Base-by-base conservation (phyloP, 2,329 filamentous ascomycete species). In the Ophiostoma sp. region DNA sequence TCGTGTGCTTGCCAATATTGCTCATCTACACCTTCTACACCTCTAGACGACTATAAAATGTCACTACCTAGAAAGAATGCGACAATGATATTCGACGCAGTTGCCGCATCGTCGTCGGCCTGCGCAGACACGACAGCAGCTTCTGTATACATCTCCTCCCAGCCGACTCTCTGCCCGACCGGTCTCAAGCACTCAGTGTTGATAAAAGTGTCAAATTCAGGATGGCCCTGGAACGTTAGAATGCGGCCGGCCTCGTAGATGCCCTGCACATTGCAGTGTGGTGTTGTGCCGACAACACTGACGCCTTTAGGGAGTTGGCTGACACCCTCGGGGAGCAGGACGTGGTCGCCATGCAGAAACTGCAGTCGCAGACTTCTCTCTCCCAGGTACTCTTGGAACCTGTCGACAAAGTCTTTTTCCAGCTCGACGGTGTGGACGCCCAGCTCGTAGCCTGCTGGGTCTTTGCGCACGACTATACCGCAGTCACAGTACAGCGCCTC, bases 131-230 rank as follows among this genome's bases (percentile, higher is more conserved):
- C 6, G 2, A 62, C 14, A n/a, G 38, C 58, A 14, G 58, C 58
- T 38, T 62, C 36, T 9, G 58, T 42, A 7, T 62, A 41, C n/a
- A 5, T 38, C 6, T 62, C 58, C 8, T 62, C 38, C 58, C 58
- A 62, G 2, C 58, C 58, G 8, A 62, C 38, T 9, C 36, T 11
- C 14, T 38, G 16, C 4, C 38, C 58, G 6, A 62, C 58, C 14
- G 9, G 38, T 14, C 12, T 40, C 58, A 80, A 68, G 0, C 74
- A 77, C 73, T 80, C 77, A 0, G 74, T 72, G 66, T 78, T 80
- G 9, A 81, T 73, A 67, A 79, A 80, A 0, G 73, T 68, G 69
- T 81, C 77, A 72, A 81, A 82, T 68, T 81, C 80, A 36, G 79
- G 79, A 70, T 81, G 79, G 0, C 79, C 79, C 64, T 81, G 79